Base-by-base conservation (phyloP, 768 basidiomycete genomes). In the Collybia nuda region DNA sequence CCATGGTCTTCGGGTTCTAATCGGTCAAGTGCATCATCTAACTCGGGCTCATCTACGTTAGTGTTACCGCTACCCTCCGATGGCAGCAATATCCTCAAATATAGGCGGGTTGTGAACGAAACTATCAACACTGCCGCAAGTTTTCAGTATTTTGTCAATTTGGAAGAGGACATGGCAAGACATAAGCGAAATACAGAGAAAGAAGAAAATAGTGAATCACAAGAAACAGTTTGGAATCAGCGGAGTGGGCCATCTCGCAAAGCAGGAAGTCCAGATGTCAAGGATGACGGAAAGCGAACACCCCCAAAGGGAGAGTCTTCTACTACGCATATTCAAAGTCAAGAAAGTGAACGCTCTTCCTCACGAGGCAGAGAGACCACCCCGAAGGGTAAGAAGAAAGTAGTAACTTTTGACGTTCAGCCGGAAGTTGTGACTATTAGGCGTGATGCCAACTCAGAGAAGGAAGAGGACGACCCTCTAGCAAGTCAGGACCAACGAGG, bases 381-480 rank as follows among this genome's bases (percentile, higher is more conserved):
- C 39, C 32, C 32, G 12, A 71, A 86, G 71, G 72, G 75, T 44
- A 88, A 84, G 65, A 74, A 81, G 53, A 87, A 82, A 63, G 32
- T 32, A 32, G 85, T 90, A 24, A 88, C 85, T 7, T 90, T 90
- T 58, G 79, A 90, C 55, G 78, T 86, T 43, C 71, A 84, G 60
- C 79, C 83, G 18, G 81, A 74, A 35, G 75, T 78, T 9, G 67
- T 75, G 21, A 71, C 76, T n/a, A 77, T 77, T 53, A 71, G 76
- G 24, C 65, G 64, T 22, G 67, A 75, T 50, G 59, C 68, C 15
- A 67, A 64, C 28, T 51, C 64, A 17, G 68, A 66, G 49, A 59
- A 62, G 38, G 65, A 64, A 37, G 68, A 64, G 36, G 67, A 69
- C 48, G 64, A 60, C 19, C 60, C 59, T 36, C 48, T 47, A 32